Evolutionary conservation across 768 basidiomycete species (phyloP).

Genomic region (Butyriboletus loyo): DNA sequence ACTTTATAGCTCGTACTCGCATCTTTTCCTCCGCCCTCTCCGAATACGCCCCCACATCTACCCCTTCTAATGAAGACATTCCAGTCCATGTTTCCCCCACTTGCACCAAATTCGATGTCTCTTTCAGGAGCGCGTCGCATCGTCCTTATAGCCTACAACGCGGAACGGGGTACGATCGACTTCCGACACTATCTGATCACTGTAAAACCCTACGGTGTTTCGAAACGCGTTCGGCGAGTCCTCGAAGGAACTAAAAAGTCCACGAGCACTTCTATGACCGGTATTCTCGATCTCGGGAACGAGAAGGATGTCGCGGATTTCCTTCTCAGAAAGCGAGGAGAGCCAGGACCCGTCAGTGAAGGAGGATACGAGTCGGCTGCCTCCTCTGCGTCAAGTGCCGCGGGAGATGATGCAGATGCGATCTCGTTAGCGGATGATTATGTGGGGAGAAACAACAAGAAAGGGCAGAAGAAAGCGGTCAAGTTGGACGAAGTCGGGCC

Average conservation of each 20-base stretch:
- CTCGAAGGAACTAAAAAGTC: constrained; percentile 57
- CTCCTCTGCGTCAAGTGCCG: constrained; percentile 78
- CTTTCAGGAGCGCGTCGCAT: constrained; percentile 91
- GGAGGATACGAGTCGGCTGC: constrained; percentile 78
- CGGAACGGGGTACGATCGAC: constrained; percentile 82
- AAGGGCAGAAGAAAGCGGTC: constrained; percentile 88
- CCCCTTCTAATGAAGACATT: constrained; percentile 93
- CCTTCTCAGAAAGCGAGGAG: constrained; percentile 68
- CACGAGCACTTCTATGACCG: constrained; percentile 24
- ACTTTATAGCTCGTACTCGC: constrained; percentile 73
- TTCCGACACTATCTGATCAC: constrained; percentile 94
- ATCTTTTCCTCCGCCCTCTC: constrained; percentile 75
- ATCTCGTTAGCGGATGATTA: constrained; percentile 90
- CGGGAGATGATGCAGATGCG: constrained; percentile 78
- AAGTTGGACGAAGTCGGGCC: constrained; percentile 93
- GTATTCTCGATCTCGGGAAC: constrained; percentile 75
- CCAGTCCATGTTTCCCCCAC: constrained; percentile 93
- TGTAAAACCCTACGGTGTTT: constrained; percentile 92
- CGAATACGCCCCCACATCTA: constrained; percentile 76
- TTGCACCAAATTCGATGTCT: constrained; percentile 74
- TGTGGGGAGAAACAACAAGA: constrained; percentile 91
- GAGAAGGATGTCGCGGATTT: constrained; percentile 97
- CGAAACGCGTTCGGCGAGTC: constrained; percentile 83
- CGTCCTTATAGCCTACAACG: constrained; percentile 89
- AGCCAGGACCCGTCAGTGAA: constrained; percentile 49